Evolutionary conservation across 257 asterid genomes (phyloP).

Genomic region (Capsicum baccatum): DNA sequence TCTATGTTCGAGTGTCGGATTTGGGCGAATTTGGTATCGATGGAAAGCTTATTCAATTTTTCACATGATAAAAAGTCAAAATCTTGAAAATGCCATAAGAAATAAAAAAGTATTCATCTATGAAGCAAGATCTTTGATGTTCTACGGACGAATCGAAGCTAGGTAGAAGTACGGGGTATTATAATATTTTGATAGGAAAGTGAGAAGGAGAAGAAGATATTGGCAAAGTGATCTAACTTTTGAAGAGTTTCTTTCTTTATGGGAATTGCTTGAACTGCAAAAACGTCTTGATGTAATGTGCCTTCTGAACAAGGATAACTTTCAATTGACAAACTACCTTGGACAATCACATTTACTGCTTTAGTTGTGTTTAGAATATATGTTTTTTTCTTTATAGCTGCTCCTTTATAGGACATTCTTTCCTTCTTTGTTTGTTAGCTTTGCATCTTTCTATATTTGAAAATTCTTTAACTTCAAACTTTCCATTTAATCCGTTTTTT

Average conservation of each 20-base stretch:
- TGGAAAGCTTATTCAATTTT: too few species aligned
- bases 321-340: slow-evolving; percentile 2
- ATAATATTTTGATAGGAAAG: neutral
- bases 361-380: neutral
- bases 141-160: too few species aligned
- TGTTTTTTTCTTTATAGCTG: neutral
- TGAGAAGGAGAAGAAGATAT: slow-evolving; percentile 4
- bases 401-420: neutral
- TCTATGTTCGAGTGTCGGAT: too few species aligned
- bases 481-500: neutral
- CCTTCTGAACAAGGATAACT: neutral
- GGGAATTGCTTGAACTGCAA: neutral
- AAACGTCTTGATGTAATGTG: neutral
- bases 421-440: neutral
- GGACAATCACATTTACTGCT: neutral
- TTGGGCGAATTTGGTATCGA: too few species aligned
- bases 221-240: neutral
- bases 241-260: slow-evolving; percentile 16
- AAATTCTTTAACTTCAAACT: neutral
- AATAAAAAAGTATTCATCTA: too few species aligned
- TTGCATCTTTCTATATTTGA: neutral
- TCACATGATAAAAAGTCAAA: too few species aligned
- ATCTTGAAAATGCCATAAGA: too few species aligned
- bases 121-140: too few species aligned
- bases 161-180: too few species aligned